These are phyloP conservation scores for Davidsoniella neocaledoniae DNA, from an alignment of 2,329 filamentous ascomycete species.

Conservation along the genomic window DNA sequence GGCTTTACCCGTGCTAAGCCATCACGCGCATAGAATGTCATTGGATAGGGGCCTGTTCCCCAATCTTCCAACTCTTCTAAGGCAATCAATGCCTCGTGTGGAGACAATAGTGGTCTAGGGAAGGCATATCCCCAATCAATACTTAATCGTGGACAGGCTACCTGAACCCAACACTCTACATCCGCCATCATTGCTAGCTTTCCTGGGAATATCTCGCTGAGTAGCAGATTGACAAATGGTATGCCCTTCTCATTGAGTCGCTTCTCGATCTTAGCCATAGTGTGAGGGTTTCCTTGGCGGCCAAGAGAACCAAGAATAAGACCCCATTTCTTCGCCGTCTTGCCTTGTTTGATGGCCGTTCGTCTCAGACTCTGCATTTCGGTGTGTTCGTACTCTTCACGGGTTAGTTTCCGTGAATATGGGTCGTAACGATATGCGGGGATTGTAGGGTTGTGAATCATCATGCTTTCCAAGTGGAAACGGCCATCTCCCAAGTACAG, in stretches of 20 bases:
- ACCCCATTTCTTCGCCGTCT: slow-evolving; percentile 74
- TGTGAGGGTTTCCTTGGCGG: slow-evolving; percentile 89
- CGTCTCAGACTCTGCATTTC: slow-evolving; percentile 74
- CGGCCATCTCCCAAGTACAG: slow-evolving; percentile 83
- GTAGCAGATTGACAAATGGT: slow-evolving; percentile 66
- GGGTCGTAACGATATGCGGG: slow-evolving; percentile 95
- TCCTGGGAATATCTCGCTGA: slow-evolving; percentile 92
- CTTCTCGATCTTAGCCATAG: slow-evolving; percentile 70
- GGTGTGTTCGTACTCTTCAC: slow-evolving; percentile 79
- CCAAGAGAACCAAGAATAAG: slow-evolving; percentile 86
- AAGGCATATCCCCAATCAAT: slow-evolving; percentile 99
- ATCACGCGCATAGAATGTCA: slow-evolving; percentile 95
- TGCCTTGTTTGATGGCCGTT: slow-evolving; percentile 59
- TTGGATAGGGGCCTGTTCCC: slow-evolving; percentile 68
- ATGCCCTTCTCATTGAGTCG: slow-evolving; percentile 55
- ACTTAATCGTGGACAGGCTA: slow-evolving; percentile 88
- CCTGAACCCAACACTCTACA: slow-evolving; percentile 96
- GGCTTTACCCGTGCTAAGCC: slow-evolving; percentile 67
- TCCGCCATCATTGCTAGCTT: slow-evolving; percentile 88
- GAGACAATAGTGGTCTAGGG: slow-evolving; percentile 69
- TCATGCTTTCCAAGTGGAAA: slow-evolving; percentile 93
- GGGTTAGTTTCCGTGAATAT: slow-evolving; percentile 79
- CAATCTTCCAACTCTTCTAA: slow-evolving; percentile 63
- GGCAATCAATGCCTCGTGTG: slow-evolving; percentile 89
- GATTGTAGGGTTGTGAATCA: slow-evolving; percentile 91